phyloP scores from a whole-genome alignment of 768 basidiomycete genomes.

The Mycena amicta region DNA sequence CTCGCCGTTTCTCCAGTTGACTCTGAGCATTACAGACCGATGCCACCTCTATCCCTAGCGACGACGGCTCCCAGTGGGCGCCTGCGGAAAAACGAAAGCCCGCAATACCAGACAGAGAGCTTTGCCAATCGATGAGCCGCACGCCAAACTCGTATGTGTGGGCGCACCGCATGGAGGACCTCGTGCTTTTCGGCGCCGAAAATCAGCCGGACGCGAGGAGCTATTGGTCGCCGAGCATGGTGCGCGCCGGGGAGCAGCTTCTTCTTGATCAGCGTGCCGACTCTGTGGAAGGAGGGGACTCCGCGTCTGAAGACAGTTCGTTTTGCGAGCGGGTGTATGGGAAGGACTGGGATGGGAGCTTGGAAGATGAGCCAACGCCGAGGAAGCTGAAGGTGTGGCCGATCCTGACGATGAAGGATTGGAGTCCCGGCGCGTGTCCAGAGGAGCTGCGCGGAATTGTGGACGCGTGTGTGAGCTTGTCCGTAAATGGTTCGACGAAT shows the following conservation, averaged over 20 bases:
- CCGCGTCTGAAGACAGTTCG: no score
- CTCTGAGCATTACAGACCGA: no score
- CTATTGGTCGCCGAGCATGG: conserved; percentile 10
- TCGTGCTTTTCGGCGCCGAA: no score
- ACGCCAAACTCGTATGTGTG: not conserved
- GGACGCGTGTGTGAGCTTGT: not conserved
- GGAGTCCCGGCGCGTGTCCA: not conserved
- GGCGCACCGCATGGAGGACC: not conserved
- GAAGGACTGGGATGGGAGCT: not conserved
- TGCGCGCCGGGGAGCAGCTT: not conserved
- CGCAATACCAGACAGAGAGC: no score
- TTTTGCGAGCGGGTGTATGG: not conserved
- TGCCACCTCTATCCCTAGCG: no score
- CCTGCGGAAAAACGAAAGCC: no score
- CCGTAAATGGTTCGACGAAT: no score
- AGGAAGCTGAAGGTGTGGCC: conserved; percentile 12
- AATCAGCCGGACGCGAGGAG: not conserved
- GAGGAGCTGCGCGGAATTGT: conserved; percentile 1
- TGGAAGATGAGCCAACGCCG: conserved; percentile 2
- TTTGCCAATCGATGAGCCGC: not conserved
- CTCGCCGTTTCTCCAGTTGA: no score
- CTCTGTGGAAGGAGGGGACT: no score
- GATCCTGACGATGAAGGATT: not conserved
- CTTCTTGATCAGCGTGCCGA: no score
- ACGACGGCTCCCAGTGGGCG: no score